Conservation (phyloP, 371 early-diverging fungal species). For the Sporodiniella umbellata region DNA sequence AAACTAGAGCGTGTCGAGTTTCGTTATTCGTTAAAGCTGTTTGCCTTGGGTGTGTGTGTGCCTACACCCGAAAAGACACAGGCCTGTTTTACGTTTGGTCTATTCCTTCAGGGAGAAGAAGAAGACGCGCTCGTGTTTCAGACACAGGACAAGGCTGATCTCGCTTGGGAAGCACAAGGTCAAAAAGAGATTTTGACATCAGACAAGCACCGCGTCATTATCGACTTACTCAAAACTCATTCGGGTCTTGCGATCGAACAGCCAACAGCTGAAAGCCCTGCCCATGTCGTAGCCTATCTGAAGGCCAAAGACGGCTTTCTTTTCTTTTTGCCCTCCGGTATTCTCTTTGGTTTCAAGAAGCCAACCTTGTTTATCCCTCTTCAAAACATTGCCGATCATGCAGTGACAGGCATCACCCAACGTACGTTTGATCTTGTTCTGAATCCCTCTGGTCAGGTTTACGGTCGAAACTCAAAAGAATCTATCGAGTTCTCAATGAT, state of each 20-base stretch:
- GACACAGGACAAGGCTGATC: slow-evolving; percentile 30
- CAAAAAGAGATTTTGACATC: slow-evolving; percentile 1
- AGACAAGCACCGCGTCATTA: slow-evolving; percentile 14
- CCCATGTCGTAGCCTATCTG: slow-evolving; percentile 35
- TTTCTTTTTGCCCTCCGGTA: slow-evolving; percentile 51
- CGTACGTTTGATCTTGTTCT: slow-evolving; percentile 53
- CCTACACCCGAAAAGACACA: slow-evolving; percentile 50
- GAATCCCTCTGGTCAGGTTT: too few species aligned
- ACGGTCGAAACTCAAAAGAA: slow-evolving; percentile 22
- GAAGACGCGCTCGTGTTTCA: slow-evolving; percentile 45
- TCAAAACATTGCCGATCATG: slow-evolving; percentile 26
- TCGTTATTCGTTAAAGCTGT: slow-evolving; percentile 12
- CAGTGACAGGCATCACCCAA: slow-evolving; percentile 43
- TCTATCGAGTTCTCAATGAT: slow-evolving; percentile 54
- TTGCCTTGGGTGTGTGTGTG: slow-evolving; percentile 32
- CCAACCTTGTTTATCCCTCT: slow-evolving; percentile 51
- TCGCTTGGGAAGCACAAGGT: slow-evolving; percentile 2
- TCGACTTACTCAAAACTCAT: slow-evolving; percentile 11
- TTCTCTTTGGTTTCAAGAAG: slow-evolving; percentile 65
- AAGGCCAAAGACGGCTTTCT: slow-evolving; percentile 49
- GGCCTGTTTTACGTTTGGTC: slow-evolving; percentile 35
- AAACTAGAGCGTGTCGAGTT: slow-evolving; percentile 24
- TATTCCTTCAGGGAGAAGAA: slow-evolving; percentile 22
- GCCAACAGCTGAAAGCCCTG: slow-evolving; percentile 20
- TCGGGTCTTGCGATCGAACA: slow-evolving; percentile 18